Evolutionary conservation across 2,329 filamentous ascomycete species (phyloP).

Genomic region (Pseudocercospora fijiensis): DNA sequence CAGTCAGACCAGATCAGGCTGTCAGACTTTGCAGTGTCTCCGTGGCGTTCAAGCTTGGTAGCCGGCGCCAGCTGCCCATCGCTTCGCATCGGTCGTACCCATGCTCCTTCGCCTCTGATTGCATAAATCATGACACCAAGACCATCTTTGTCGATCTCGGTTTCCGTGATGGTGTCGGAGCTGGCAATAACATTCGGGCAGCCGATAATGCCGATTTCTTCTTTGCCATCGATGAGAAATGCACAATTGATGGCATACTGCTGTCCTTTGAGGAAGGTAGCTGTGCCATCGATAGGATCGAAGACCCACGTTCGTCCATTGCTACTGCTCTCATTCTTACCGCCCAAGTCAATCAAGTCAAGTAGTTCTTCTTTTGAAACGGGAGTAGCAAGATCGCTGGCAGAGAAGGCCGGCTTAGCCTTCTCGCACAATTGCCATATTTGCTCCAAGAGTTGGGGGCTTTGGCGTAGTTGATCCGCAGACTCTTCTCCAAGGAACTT

Average conservation of each 20-base stretch:
- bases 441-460: slow-evolving; percentile 50
- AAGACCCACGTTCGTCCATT: slow-evolving; percentile 58
- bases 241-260: slow-evolving; percentile 64
- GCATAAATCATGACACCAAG: slow-evolving; percentile 50
- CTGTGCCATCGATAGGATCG: slow-evolving; percentile 65
- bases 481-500: slow-evolving; percentile 63
- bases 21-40: slow-evolving; percentile 30
- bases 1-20: slow-evolving; percentile 50
- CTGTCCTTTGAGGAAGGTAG: slow-evolving; percentile 59
- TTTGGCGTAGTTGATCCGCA: slow-evolving; percentile 52
- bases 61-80: slow-evolving; percentile 20
- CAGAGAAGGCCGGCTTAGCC: slow-evolving; percentile 27
- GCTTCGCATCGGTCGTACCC: slow-evolving; percentile 33
- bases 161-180: slow-evolving; percentile 46
- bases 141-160: slow-evolving; percentile 50
- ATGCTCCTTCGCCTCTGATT: slow-evolving; percentile 48
- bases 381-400: slow-evolving; percentile 42
- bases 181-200: slow-evolving; percentile 60
- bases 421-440: slow-evolving; percentile 57
- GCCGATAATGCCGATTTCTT: slow-evolving; percentile 60
- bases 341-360: slow-evolving; percentile 60
- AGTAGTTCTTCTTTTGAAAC: slow-evolving; percentile 57
- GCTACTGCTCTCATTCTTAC: slow-evolving; percentile 42
- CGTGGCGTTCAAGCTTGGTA: slow-evolving; percentile 24
- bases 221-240: slow-evolving; percentile 57